phyloP scores from a whole-genome alignment of 768 basidiomycete species.

The Boletales sp. region DNA sequence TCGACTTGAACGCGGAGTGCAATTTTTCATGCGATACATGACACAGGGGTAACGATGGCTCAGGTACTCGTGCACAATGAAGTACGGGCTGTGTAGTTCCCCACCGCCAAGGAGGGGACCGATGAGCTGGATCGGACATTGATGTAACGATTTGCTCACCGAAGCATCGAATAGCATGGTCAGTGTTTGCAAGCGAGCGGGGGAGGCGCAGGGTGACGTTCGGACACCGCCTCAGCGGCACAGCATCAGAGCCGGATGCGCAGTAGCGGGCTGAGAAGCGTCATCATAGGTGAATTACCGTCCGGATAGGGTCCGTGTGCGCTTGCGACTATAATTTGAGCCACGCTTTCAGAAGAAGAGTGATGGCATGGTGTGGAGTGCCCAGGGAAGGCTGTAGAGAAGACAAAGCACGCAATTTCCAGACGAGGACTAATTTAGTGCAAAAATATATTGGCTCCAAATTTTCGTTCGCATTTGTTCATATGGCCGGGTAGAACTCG shows the following conservation, averaged over 20 bases:
- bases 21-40: neutral
- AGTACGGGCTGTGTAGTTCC: constrained; percentile 18
- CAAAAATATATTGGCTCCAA: neutral
- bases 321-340: neutral
- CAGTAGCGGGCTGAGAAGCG: neutral
- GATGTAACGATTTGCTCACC: neutral
- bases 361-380: neutral
- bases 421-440: constrained; percentile 10
- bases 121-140: neutral
- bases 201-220: constrained; percentile 18
- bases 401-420: constrained; percentile 23
- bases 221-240: constrained; percentile 23
- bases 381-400: neutral
- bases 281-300: neutral
- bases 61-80: constrained; percentile 7
- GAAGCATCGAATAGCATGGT: neutral
- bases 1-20: constrained; percentile 7
- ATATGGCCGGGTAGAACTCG: neutral
- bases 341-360: neutral
- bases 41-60: constrained; percentile 3
- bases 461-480: constrained; percentile 9
- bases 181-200: neutral
- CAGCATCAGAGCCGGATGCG: constrained; percentile 12
- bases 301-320: constrained; percentile 2
- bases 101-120: constrained; percentile 14